A percentile compares a stretch with the other conserved stretches of the same genome.
These are phyloP conservation scores for Chytriomyces sp. DNA, from an alignment of 192 early-diverging fungal genomes.

Conservation along the genomic window DNA sequence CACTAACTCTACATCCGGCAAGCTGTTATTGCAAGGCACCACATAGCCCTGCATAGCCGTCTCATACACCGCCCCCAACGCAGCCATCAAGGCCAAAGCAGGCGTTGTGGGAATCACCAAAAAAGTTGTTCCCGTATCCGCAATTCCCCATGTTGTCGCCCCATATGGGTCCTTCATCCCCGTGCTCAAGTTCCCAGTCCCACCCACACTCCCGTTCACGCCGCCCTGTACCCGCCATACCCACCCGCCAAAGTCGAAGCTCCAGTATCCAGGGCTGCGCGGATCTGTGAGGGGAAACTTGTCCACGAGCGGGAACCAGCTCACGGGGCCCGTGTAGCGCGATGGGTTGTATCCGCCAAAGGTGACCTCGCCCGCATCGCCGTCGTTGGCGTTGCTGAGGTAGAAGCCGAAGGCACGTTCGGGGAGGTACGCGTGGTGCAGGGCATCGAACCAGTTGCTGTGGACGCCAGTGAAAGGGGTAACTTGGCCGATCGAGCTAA, in stretches of 20 bases:
- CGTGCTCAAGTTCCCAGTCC: background rate
- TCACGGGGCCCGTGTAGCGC: slow-evolving; percentile 50
- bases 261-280: background rate
- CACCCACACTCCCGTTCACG: background rate
- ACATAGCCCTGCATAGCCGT: too few relatives aligned
- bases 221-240: background rate
- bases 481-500: slow-evolving; percentile 26
- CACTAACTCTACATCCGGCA: too few relatives aligned
- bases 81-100: background rate
- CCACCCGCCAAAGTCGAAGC: background rate
- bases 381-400: slow-evolving; percentile 40
- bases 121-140: slow-evolving; percentile 21
- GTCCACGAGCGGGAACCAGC: slow-evolving; percentile 30
- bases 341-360: slow-evolving; percentile 54
- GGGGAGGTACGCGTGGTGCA: slow-evolving; percentile 23
- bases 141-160: background rate
- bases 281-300: background rate
- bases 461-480: slow-evolving; percentile 3
- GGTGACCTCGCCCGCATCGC: slow-evolving; percentile 49
- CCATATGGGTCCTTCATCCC: background rate
- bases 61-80: too few relatives aligned
- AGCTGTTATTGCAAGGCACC: too few relatives aligned
- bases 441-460: slow-evolving; percentile 39
- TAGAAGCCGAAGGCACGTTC: slow-evolving; percentile 53
- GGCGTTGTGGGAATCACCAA: background rate